These are phyloP conservation scores for Apiospora malaysiana DNA, from an alignment of 2,329 filamentous ascomycete species.

Conservation along the genomic window DNA sequence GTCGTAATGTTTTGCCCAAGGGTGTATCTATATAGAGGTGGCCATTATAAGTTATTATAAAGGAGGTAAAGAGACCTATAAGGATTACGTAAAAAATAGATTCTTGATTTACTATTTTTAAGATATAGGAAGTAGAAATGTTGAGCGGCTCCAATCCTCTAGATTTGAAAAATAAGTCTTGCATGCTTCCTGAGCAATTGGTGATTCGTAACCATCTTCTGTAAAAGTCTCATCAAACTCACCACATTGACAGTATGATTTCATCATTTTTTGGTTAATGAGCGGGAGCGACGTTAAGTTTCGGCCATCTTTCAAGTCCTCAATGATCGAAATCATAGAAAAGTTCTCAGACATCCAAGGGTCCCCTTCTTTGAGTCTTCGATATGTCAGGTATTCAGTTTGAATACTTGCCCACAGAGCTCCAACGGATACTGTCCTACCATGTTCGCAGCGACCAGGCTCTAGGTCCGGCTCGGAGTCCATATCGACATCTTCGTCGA, in stretches of 20 bases:
- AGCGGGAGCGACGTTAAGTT: neutral
- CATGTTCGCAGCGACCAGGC: neutral
- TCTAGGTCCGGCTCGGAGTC: too few species aligned
- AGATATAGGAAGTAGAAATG: too few species aligned
- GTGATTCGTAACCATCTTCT: neutral
- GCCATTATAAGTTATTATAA: too few species aligned
- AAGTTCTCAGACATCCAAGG: neutral
- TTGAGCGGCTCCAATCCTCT: slow-evolving; percentile 19
- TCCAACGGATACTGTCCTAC: neutral
- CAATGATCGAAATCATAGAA: neutral
- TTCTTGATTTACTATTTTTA: too few species aligned
- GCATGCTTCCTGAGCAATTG: neutral
- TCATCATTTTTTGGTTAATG: neutral
- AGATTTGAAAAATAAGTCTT: slow-evolving; percentile 18
- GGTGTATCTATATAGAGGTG: too few species aligned
- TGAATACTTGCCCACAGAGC: neutral
- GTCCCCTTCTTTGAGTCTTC: neutral
- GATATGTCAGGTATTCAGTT: neutral
- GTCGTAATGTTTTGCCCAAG: too few species aligned
- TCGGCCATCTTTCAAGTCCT: neutral
- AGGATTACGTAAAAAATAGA: too few species aligned
- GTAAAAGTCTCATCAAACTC: neutral
- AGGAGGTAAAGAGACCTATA: too few species aligned
- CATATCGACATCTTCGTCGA: neutral
- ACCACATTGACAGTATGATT: neutral